Conservation (phyloP, 2,329 filamentous ascomycete species). For the Venturia aucupariae region DNA sequence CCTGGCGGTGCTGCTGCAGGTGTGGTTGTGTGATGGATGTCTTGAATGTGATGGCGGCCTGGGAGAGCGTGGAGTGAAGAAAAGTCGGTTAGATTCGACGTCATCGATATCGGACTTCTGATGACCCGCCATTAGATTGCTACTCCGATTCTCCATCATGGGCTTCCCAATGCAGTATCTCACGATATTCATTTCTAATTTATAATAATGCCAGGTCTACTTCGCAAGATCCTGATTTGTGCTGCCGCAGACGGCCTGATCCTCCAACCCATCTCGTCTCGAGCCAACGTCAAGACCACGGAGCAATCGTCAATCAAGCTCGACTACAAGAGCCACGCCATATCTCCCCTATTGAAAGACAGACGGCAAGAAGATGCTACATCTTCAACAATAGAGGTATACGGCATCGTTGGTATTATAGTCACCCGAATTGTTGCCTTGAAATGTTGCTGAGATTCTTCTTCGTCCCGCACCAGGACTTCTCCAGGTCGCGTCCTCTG, state of each 20-base stretch:
- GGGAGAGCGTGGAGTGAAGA: too few relatives aligned
- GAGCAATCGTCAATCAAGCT: constrained; percentile 51
- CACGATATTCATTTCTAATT: background rate
- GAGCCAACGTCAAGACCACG: constrained; percentile 44
- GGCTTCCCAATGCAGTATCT: background rate
- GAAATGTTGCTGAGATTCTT: constrained; percentile 1
- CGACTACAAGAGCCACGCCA: constrained; percentile 53
- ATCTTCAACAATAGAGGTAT: constrained; percentile 35
- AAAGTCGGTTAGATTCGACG: too few relatives aligned
- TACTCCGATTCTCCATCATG: background rate
- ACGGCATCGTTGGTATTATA: constrained; percentile 47
- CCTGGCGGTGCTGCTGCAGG: too few relatives aligned
- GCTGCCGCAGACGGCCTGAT: constrained; percentile 76
- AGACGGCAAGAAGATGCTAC: constrained; percentile 29
- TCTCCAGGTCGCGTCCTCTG: constrained; percentile 69
- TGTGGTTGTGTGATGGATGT: too few relatives aligned
- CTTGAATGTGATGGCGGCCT: too few relatives aligned
- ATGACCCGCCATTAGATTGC: too few relatives aligned
- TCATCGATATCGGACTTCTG: too few relatives aligned
- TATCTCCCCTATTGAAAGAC: constrained; percentile 38
- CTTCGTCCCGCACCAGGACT: constrained; percentile 49
- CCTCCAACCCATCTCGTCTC: constrained; percentile 58
- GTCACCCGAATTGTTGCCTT: background rate
- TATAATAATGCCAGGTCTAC: constrained; percentile 60
- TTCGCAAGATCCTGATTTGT: constrained; percentile 71